These are phyloP conservation scores for Penicillium coffeae DNA, from an alignment of 495 filamentous ascomycete species.

Conservation along the genomic window DNA sequence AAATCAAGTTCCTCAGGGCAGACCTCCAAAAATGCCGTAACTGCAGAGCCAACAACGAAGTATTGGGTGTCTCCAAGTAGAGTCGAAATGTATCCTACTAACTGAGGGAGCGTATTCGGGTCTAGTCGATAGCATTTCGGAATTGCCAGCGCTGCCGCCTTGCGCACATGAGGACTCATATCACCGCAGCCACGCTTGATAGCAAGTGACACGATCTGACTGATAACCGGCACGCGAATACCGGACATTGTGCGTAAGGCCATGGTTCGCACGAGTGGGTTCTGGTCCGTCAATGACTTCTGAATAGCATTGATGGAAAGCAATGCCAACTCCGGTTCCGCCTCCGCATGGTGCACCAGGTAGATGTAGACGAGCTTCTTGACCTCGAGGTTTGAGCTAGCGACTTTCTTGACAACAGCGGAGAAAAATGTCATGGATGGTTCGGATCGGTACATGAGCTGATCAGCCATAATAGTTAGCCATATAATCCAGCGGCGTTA, in stretches of 20 bases:
- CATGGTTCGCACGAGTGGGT: slow-evolving; percentile 84
- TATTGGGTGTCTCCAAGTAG: slow-evolving; percentile 89
- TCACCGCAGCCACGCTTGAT: slow-evolving; percentile 90
- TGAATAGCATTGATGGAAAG: slow-evolving; percentile 98
- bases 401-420: slow-evolving; percentile 92
- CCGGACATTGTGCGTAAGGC: slow-evolving; percentile 93
- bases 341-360: slow-evolving; percentile 90
- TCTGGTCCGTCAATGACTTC: slow-evolving; percentile 88
- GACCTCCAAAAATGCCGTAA: slow-evolving; percentile 81
- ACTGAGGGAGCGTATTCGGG: slow-evolving; percentile 75
- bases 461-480: slow-evolving; percentile 16
- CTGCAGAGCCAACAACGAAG: slow-evolving; percentile 89
- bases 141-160: slow-evolving; percentile 90
- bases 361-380: slow-evolving; percentile 99
- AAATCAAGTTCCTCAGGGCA: slow-evolving; percentile 83
- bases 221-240: slow-evolving; percentile 95
- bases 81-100: slow-evolving; percentile 71
- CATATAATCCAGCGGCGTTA: neutral
- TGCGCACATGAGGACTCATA: slow-evolving; percentile 91
- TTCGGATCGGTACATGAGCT: slow-evolving; percentile 92
- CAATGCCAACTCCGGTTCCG: slow-evolving; percentile 89
- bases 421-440: slow-evolving; percentile 87
- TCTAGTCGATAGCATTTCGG: slow-evolving; percentile 97
- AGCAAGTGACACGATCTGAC: slow-evolving; percentile 92
- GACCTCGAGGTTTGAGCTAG: slow-evolving; percentile 84